A percentile compares a stretch with the other conserved stretches of the same genome.
phyloP scores from a whole-genome alignment of 208 protist genomes.

The Acanthamoeba castellanii region DNA sequence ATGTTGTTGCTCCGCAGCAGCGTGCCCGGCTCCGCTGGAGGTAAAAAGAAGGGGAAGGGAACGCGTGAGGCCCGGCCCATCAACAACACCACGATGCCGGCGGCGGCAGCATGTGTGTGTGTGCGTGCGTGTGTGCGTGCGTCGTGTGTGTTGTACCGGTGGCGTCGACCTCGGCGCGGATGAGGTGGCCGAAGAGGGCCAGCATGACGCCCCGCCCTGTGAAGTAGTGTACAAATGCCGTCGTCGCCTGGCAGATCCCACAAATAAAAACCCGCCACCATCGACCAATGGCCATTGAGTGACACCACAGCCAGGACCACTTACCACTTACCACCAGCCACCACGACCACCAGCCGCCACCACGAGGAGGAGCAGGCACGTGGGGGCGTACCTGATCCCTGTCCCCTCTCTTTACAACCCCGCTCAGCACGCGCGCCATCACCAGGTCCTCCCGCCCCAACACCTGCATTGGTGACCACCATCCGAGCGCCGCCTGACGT shows the following conservation, averaged over 20 bases:
- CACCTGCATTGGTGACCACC: too few species aligned
- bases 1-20: slow-evolving; percentile 23
- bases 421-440: neutral
- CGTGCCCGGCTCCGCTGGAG: neutral
- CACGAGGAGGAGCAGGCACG: too few species aligned
- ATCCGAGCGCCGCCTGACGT: too few species aligned
- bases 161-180: neutral
- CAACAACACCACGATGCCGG: too few species aligned
- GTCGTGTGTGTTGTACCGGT: neutral
- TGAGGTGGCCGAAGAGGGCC: neutral
- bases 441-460: neutral
- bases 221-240: slow-evolving; percentile 3
- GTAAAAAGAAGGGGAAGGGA: too few species aligned
- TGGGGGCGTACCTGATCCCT: neutral
- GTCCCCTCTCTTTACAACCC: slow-evolving; percentile 1
- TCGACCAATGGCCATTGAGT: too few species aligned
- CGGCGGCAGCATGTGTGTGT: too few species aligned
- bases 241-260: neutral
- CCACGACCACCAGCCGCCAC: too few species aligned
- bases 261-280: too few species aligned
- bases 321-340: too few species aligned
- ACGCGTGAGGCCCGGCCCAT: too few species aligned
- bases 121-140: neutral
- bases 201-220: neutral
- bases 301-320: too few species aligned